Evolutionary conservation across 495 filamentous ascomycete species (phyloP).

Genomic region (Aspergillus diversus): DNA sequence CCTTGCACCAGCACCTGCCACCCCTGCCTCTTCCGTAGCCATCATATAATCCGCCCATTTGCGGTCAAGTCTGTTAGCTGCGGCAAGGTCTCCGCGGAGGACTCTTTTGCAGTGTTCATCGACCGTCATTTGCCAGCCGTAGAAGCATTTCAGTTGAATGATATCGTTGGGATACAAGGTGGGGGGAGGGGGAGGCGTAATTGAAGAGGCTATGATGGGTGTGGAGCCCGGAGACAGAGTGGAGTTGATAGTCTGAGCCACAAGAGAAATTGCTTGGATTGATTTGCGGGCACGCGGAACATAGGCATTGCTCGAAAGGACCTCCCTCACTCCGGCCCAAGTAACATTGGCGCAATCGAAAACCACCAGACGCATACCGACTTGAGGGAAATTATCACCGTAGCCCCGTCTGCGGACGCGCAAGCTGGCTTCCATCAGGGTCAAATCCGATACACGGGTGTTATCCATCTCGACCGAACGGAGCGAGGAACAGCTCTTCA

Average conservation of each 20-base stretch:
- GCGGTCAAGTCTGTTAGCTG: constrained; percentile 74
- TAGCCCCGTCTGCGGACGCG: constrained; percentile 71
- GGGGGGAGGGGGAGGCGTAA: constrained; percentile 34
- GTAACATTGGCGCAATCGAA: constrained; percentile 91
- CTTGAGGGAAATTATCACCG: constrained; percentile 50
- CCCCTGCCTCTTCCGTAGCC: constrained; percentile 80
- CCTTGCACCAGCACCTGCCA: constrained; percentile 64
- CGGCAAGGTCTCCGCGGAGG: constrained; percentile 68
- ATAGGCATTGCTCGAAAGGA: constrained; percentile 82
- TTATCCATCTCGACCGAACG: constrained; percentile 87
- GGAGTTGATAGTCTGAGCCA: constrained; percentile 34
- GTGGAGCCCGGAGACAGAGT: constrained; percentile 32
- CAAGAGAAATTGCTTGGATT: constrained; percentile 30
- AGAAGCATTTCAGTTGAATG: constrained; percentile 88
- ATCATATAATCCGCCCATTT: constrained; percentile 98
- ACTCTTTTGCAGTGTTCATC: constrained; percentile 89
- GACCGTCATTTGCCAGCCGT: constrained; percentile 92
- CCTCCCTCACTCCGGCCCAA: constrained; percentile 88
- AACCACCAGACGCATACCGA: constrained; percentile 77
- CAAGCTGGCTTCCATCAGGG: constrained; percentile 82
- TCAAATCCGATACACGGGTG: constrained; percentile 83
- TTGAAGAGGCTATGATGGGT: constrained; percentile 37
- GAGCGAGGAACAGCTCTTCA: constrained; percentile 73
- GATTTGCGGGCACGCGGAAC: constrained; percentile 47
- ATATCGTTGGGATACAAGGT: constrained; percentile 68